Conservation (phyloP, 2,329 filamentous ascomycete genomes). For the Aspergillus thermomutatus region DNA sequence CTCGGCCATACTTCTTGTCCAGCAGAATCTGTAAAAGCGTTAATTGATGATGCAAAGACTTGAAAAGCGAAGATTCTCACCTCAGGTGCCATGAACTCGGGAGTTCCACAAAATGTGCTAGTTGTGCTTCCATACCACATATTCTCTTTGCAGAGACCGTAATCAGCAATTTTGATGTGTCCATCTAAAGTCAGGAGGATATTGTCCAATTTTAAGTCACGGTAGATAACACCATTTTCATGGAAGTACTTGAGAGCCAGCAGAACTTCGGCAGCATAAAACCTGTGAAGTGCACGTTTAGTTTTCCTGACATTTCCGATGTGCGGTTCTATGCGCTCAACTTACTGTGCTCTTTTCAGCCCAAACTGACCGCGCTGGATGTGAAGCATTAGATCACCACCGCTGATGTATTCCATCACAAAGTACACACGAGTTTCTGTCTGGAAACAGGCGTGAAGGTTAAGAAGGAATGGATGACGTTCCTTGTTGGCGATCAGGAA, state of each 20-base stretch:
- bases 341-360: conserved; percentile 90
- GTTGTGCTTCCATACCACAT: conserved; percentile 99
- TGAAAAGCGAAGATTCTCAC: conserved; percentile 47
- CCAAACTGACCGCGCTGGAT: conserved; percentile 97
- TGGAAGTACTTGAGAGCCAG: conserved; percentile 98
- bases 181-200: conserved; percentile 92
- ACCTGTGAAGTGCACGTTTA: conserved; percentile 49
- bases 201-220: conserved; percentile 76
- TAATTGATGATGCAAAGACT: background rate
- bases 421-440: conserved; percentile 98
- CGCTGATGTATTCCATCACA: conserved; percentile 99
- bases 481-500: conserved; percentile 97
- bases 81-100: conserved; percentile 98
- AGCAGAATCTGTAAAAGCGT: conserved; percentile 69
- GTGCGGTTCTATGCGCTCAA: conserved; percentile 18
- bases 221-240: conserved; percentile 97
- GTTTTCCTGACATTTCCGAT: background rate
- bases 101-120: conserved; percentile 98
- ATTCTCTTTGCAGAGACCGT: conserved; percentile 97
- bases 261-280: conserved; percentile 97
- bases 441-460: conserved; percentile 96
- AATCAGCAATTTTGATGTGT: conserved; percentile 98
- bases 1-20: conserved; percentile 96
- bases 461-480: conserved; percentile 91
- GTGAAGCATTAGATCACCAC: conserved; percentile 97